phyloP scores from a whole-genome alignment of 2,329 filamentous ascomycete genomes.

The Arthrobotrys megalospora region DNA sequence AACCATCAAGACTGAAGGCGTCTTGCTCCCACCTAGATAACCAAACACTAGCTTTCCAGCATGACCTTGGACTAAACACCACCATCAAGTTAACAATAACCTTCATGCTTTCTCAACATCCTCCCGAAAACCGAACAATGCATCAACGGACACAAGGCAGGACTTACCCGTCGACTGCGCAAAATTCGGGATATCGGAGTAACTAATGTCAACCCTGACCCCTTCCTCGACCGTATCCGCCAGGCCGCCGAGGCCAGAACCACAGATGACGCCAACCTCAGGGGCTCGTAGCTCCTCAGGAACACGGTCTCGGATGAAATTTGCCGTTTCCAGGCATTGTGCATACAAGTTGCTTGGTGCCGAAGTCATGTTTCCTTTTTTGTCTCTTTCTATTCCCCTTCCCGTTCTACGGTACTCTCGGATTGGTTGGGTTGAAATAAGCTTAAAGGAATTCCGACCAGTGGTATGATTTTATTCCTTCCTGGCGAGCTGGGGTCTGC shows the following conservation, averaged over 20 bases:
- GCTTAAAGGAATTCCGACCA: slow-evolving; percentile 49
- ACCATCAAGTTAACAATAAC: slow-evolving; percentile 30
- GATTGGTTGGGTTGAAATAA: slow-evolving; percentile 45
- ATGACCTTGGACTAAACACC: slow-evolving; percentile 72
- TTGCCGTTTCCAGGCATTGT: slow-evolving; percentile 70
- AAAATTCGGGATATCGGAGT: slow-evolving; percentile 75
- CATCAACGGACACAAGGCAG: not conserved
- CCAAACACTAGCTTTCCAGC: slow-evolving; percentile 78
- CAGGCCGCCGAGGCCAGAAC: slow-evolving; percentile 76
- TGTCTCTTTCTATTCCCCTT: not conserved
- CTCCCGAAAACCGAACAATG: not conserved
- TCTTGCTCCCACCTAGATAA: slow-evolving; percentile 71
- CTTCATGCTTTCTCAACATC: not conserved
- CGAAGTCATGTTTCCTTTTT: slow-evolving; percentile 51
- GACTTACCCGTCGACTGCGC: slow-evolving; percentile 73
- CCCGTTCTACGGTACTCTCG: slow-evolving; percentile 11
- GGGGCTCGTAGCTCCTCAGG: slow-evolving; percentile 71
- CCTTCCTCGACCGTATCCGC: slow-evolving; percentile 72
- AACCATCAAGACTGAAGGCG: slow-evolving; percentile 76
- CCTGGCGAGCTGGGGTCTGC: slow-evolving; percentile 9
- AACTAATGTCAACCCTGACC: slow-evolving; percentile 72
- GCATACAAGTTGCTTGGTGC: slow-evolving; percentile 66
- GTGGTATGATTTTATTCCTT: slow-evolving; percentile 38
- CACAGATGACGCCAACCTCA: slow-evolving; percentile 76
- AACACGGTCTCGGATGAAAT: slow-evolving; percentile 71